phyloP scores from a whole-genome alignment of 2,329 filamentous ascomycete species.

The Zasmidium citrigriseum region DNA sequence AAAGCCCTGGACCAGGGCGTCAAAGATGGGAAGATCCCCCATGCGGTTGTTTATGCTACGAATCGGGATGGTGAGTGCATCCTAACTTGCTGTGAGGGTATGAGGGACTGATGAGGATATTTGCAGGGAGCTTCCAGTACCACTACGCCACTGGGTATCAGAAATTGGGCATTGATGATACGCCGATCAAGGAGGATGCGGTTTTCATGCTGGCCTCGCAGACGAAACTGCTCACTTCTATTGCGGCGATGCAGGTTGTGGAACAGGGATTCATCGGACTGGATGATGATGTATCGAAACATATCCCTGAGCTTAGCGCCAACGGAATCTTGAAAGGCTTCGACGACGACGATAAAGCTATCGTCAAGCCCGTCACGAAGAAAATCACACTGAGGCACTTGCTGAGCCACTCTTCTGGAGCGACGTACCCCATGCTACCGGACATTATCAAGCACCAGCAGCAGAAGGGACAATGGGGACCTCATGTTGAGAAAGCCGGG shows the following conservation, averaged over 20 bases:
- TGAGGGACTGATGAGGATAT: not conserved
- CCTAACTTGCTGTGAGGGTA: not conserved
- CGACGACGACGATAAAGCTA: slow-evolving; percentile 41
- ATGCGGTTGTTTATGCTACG: slow-evolving; percentile 32
- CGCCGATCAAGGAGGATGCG: slow-evolving; percentile 32
- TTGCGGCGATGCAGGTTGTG: slow-evolving; percentile 58
- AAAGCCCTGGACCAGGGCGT: slow-evolving; percentile 30
- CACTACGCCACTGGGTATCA: slow-evolving; percentile 31
- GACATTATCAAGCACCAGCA: slow-evolving; percentile 30
- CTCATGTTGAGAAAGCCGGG: slow-evolving; percentile 7
- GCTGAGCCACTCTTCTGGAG: slow-evolving; percentile 55
- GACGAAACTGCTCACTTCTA: slow-evolving; percentile 52
- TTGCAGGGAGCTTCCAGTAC: slow-evolving; percentile 32
- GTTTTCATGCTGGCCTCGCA: slow-evolving; percentile 36
- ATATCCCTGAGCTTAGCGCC: slow-evolving; percentile 52
- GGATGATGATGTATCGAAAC: slow-evolving; percentile 45
- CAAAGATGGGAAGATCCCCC: slow-evolving; percentile 33
- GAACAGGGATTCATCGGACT: slow-evolving; percentile 53
- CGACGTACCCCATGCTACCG: slow-evolving; percentile 46
- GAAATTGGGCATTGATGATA: slow-evolving; percentile 18
- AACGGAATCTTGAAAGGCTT: slow-evolving; percentile 54
- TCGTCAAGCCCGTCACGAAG: slow-evolving; percentile 34
- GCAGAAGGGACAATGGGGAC: slow-evolving; percentile 15
- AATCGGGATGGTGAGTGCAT: slow-evolving; percentile 26
- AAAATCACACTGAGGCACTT: slow-evolving; percentile 54